Conservation (phyloP, 176 grass and related monocot genomes). For the Tuctoria greenei region DNA sequence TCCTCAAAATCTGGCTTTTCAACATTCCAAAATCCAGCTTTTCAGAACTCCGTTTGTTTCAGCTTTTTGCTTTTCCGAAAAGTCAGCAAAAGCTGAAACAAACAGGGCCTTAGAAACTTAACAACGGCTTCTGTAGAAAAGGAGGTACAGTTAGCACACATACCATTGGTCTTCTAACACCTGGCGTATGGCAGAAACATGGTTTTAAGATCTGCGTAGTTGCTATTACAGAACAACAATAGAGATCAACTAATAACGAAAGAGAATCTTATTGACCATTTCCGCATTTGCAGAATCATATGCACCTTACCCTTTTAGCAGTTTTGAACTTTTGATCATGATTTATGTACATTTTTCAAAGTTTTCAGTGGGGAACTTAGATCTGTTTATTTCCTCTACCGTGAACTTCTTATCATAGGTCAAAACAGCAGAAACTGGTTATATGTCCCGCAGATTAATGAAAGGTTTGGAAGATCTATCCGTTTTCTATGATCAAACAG, state of each 20-base stretch:
- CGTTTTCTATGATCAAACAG: constrained; percentile 93
- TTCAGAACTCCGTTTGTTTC: too few species aligned
- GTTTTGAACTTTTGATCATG: background rate
- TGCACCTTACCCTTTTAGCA: background rate
- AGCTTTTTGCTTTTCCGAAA: too few species aligned
- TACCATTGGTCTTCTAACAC: background rate
- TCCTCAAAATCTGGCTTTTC: too few species aligned
- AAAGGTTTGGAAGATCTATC: constrained; percentile 96
- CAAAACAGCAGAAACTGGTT: constrained; percentile 99
- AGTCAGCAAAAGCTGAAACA: too few species aligned
- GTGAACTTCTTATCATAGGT: constrained; percentile 53
- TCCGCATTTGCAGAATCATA: background rate
- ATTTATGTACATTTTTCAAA: constrained; percentile 7
- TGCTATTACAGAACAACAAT: background rate
- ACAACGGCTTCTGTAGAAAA: background rate
- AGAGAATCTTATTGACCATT: background rate
- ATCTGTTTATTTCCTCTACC: constrained; percentile 32
- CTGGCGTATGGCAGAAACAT: constrained; percentile 15
- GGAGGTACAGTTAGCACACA: background rate
- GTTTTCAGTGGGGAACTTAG: constrained; percentile 16
- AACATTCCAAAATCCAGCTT: too few species aligned
- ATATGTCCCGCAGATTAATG: constrained; percentile 97
- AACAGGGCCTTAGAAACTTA: background rate
- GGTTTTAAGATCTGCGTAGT: background rate
- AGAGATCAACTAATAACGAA: constrained; percentile 24